Base-by-base conservation (phyloP, 257 asterid species). In the Gentiana straminea region DNA sequence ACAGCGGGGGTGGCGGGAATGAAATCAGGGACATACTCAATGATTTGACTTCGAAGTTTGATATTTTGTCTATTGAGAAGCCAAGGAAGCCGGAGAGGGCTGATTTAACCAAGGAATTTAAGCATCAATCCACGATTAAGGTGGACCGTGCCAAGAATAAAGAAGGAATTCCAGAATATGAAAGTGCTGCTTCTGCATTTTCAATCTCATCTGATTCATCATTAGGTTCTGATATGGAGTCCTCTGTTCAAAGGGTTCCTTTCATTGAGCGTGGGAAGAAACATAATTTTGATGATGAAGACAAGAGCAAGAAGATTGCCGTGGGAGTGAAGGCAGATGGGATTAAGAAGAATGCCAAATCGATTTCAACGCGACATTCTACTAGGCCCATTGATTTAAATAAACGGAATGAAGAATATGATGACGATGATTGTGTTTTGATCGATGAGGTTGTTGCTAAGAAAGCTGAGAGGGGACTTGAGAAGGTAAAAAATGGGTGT, bases 1-100 rank as follows among this genome's bases (percentile, higher is more conserved):
- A 51, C 12, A 53, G 49, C 33, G 13, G 61, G 51, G 57, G 49
- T 43, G 33, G 63, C 54, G 84, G 70, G 57, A 77, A 63, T 57
- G 95, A 86, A 68, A 90, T 86, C 56, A 75, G 77, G 80, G 96
- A 84, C 71, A 80, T 90, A 67, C 82, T 86, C 54, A 71, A 79
- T 65, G 95, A 86, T 57, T 76, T 86, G 68, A 90, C 70, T 72
- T 79, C 92, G 35, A 90, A 74, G 73, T 79, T 90, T 70, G 96
- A 84, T 60, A 51, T 72, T 66, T 82, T 86, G 47, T 84, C 95
- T 39, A 81, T 90, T 65, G 86, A 86, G 78, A 90, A 75, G 84
- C 84, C 58, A 68, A 61, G 67, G 69, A 69, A 64, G 49, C 84
- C 84, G 15, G 81, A 74, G 64, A 77, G 65, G 51, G 65, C 52